Base-by-base conservation (phyloP, 768 basidiomycete species). In the Tephrocybe sp. region DNA sequence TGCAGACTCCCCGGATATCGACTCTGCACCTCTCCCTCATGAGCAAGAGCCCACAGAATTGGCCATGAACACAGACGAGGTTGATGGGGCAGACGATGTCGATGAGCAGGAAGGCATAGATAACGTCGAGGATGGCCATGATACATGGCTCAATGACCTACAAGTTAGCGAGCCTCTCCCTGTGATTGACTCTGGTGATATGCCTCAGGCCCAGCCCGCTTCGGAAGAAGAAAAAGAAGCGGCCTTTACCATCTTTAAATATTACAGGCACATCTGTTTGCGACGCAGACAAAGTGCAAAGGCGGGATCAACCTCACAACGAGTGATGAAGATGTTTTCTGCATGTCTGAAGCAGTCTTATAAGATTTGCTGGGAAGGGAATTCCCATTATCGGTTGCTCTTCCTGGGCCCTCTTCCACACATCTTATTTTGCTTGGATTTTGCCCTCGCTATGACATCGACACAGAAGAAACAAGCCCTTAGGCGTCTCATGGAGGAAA, bases 361-460 rank as follows among this genome's bases (percentile, higher is more conserved):
- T 36, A 56, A 50, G 6, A 64, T 65, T 24, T 45, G 50, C 3
- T 72, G 74, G 73, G 30, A 51, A 28, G 48, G 47, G 21, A 57
- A 54, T 5, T 28, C 50, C 4, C 53, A 48, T 15, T 78, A 81
- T 51, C 67, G 66, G 12, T 48, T 60, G 0, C 60, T 74, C 12
- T 77, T 73, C 56, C 59, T 68, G 6, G 68, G 69, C 1, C 67
- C 68, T 36, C 62, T 80, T 7, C 74, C 77, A 1, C 72, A 68
- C 45, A 55, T 79, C 24, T 60, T 77, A 2, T 54, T 73, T 2
- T 76, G 71, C 53, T 65, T 80, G 24, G 72, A 79, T 41, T 47
- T 60, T n/a, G 58, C 63, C 18, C 59, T 68, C 10, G 32, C 57
- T 1, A 23, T 62, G 17, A 55, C 68, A 7, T 34, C 60, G 33